Evolutionary conservation across 2,329 filamentous ascomycete genomes (phyloP), one percentile per base, ranked within the genome.

Genomic region (Verticillium alfalfae): DNA sequence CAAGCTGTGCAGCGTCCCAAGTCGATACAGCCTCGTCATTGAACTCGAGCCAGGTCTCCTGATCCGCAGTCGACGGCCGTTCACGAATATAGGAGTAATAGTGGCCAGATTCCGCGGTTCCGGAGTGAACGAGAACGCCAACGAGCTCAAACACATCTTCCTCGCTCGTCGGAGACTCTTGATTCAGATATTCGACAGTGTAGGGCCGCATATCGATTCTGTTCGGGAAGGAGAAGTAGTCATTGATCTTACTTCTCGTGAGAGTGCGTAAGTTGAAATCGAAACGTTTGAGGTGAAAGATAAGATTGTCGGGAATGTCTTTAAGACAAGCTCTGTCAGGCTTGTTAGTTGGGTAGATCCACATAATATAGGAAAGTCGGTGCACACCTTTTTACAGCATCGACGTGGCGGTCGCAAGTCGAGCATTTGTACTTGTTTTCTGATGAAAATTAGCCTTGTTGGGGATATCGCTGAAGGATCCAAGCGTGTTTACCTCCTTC

Each of bases 391-490:
- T 97, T 97, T 66, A 98, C 92, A 22, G 95, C 95, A 74, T 97
- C 90, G 16, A 99, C 95, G 68, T 95, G 90, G 12, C 86, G 86
- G 64, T 92, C 91, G 72, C 95, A 99, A 5, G 87, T 90, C 36
- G 93, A 93, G 76, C 95, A 99, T 66, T 96, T 96, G 80, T 98
- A 99, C 77, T 97, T 97, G 79, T 99, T 98, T 69, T 97, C 93
- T 89, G 67, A 36, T 54, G 22, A 16, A 41, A 34, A 36, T 61
- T 31, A 58, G 60, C 26, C 13, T 39, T 31, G n/a, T 10, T 26
- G 26, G 38, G 10, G 15, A 38, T 13, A 22, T 16, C 36, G 34
- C 38, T 56, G 5, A 22, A 5, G 16, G 22, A 57, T 22, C 34
- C 12, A 34, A 34, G 13, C 22, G 26, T 38, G 73, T 82, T 69